Conservation (phyloP, 306 rosid species). For the Macrotyloma uniflorum region DNA sequence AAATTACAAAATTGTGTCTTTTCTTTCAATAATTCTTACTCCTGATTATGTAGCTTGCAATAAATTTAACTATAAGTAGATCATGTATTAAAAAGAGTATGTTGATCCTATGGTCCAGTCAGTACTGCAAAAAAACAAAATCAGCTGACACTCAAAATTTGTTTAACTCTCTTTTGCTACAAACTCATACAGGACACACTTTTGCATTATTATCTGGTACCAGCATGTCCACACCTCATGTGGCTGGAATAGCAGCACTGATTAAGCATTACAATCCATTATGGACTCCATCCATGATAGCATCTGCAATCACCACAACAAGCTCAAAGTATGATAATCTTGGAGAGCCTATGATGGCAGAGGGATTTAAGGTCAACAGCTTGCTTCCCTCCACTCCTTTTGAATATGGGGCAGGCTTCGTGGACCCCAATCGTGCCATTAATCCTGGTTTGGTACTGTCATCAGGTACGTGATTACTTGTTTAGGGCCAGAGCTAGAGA, state of each 20-base stretch:
- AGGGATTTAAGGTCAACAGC: slow-evolving; percentile 49
- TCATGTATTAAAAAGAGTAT: too few species aligned
- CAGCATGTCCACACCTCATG: slow-evolving; percentile 94
- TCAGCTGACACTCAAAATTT: not conserved
- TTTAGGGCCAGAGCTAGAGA: not conserved
- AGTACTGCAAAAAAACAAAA: not conserved
- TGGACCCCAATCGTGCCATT: slow-evolving; percentile 58
- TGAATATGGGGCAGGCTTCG: slow-evolving; percentile 78
- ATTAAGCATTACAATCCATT: slow-evolving; percentile 75
- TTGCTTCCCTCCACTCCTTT: slow-evolving; percentile 73
- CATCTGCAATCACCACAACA: slow-evolving; percentile 86
- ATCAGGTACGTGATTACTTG: slow-evolving; percentile 50
- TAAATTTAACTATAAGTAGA: too few species aligned
- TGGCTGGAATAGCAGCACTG: slow-evolving; percentile 93
- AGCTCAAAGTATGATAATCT: slow-evolving; percentile 62
- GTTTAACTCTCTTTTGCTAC: slow-evolving; percentile 12
- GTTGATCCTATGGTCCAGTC: not conserved
- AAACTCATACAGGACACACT: slow-evolving; percentile 48
- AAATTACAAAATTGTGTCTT: too few species aligned
- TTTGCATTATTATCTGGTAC: slow-evolving; percentile 86
- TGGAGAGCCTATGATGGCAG: slow-evolving; percentile 71
- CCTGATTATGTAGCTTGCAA: too few species aligned
- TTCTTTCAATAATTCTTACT: too few species aligned
- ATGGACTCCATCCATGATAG: slow-evolving; percentile 91
- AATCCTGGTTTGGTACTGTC: slow-evolving; percentile 81